phyloP scores from a whole-genome alignment of 352 stramenopile species.

The Pythium brachiatum region DNA sequence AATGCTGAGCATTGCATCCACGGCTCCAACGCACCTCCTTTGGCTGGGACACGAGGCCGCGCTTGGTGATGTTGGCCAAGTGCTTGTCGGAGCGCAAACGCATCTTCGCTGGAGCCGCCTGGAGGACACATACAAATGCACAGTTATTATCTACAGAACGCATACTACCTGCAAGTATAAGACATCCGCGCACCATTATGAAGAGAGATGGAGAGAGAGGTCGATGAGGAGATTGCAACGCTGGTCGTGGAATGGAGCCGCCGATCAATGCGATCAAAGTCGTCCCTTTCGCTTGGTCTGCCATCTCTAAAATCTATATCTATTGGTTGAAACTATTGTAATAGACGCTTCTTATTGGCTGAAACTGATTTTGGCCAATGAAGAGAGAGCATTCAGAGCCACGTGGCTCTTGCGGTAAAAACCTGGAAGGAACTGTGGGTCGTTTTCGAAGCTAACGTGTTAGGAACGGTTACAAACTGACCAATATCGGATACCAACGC shows the following conservation, averaged over 20 bases:
- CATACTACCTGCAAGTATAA: no score
- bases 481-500: slow-evolving; percentile 4
- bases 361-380: slow-evolving; percentile 23
- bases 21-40: slow-evolving; percentile 53
- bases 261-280: background rate
- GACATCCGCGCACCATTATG: slow-evolving; percentile 29
- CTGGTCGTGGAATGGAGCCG: slow-evolving; percentile 13
- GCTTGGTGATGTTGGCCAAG: slow-evolving; percentile 86
- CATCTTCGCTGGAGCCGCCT: slow-evolving; percentile 80
- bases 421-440: slow-evolving; percentile 15
- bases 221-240: background rate
- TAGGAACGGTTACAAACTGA: background rate
- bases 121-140: background rate
- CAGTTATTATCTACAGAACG: background rate
- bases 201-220: background rate
- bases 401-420: slow-evolving; percentile 23
- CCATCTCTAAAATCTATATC: background rate
- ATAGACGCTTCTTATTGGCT: slow-evolving; percentile 7
- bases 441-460: background rate
- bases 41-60: slow-evolving; percentile 68
- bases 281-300: slow-evolving; percentile 14
- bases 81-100: slow-evolving; percentile 86
- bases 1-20: background rate
- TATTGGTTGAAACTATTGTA: slow-evolving; percentile 13
- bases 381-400: slow-evolving; percentile 2